Base-by-base conservation (phyloP, 78 protist genomes). In the Thecamonas trahens region DNA sequence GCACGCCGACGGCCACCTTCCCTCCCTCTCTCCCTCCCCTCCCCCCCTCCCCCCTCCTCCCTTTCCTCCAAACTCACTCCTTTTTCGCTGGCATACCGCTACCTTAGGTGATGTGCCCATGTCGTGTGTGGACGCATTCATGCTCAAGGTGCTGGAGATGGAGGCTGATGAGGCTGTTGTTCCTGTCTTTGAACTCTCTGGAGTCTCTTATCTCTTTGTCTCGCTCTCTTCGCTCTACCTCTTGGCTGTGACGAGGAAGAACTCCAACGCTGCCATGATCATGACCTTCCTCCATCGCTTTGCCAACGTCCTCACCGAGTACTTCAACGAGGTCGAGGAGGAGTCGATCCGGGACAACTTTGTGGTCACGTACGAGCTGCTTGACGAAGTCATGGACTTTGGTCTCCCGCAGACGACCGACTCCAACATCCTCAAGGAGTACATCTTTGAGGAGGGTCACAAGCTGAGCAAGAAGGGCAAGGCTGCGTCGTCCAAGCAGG, bases 341-440 rank as follows among this genome's bases (percentile, higher is more conserved):
- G 99, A 97, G 68, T 68, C 86, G 53, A 91, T 97, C 55, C 76
- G 96, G 26, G 99, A 97, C 80, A 97, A 97, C 86, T 97, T 97
- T 64, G 98, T 95, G 1, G 66, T 97, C 52, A 91, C 91, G 22
- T 94, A 95, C 83, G 99, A 97, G 71, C 90, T 97, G 17, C 76
- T 97, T 55, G 99, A 97, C 58, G 99, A 97, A 76, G 94, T 95
- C 95, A 90, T 95, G 95, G 99, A 97, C 66, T 94, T 89, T 63
- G 99, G 99, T 22, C 89, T 86, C 61, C 97, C 96, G 29, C 98
- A 95, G 84, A 72, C 70, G 37, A 90, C 99, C 1, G 99, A 94
- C 40, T 1, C 74, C 2, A 69, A 83, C 52, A 38, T 78, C 11
- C 85, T 90, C 35, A 58, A 75, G 8, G 68, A 74, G 66, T 93